phyloP scores from a whole-genome alignment of 116 monocot genomes.

The Posidonia oceanica region DNA sequence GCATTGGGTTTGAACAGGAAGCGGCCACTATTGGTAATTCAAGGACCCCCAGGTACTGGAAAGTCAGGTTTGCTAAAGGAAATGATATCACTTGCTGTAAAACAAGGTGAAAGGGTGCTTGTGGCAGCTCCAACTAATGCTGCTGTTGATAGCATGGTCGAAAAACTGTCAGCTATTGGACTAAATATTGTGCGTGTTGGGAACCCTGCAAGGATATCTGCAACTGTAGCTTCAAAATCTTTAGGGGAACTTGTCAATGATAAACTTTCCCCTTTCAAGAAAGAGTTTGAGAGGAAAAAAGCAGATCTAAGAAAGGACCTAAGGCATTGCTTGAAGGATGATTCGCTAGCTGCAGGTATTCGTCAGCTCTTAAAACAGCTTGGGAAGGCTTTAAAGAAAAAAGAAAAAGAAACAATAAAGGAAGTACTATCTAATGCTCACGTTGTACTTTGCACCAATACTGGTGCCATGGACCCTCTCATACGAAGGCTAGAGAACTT shows the following conservation, averaged over 20 bases:
- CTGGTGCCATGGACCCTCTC: constrained; percentile 76
- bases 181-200: constrained; percentile 81
- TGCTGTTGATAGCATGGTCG: constrained; percentile 97
- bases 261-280: constrained; percentile 65
- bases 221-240: constrained; percentile 76
- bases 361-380: constrained; percentile 91
- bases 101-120: constrained; percentile 82
- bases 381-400: constrained; percentile 81
- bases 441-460: constrained; percentile 86
- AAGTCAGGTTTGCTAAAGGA: constrained; percentile 78
- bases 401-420: constrained; percentile 77
- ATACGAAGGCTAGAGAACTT: constrained; percentile 55
- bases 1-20: constrained; percentile 82
- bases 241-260: constrained; percentile 63
- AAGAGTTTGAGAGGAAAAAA: constrained; percentile 86
- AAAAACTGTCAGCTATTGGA: constrained; percentile 45
- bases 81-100: constrained; percentile 63
- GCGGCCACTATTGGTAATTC: constrained; percentile 56
- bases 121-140: constrained; percentile 93
- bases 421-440: constrained; percentile 73
- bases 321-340: constrained; percentile 74
- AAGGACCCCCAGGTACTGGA: constrained; percentile 95
- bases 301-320: constrained; percentile 86
- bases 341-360: constrained; percentile 92
- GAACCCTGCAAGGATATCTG: constrained; percentile 78